Base-by-base conservation (phyloP, 352 stramenopile species). In the Globisporangium paddicum region DNA sequence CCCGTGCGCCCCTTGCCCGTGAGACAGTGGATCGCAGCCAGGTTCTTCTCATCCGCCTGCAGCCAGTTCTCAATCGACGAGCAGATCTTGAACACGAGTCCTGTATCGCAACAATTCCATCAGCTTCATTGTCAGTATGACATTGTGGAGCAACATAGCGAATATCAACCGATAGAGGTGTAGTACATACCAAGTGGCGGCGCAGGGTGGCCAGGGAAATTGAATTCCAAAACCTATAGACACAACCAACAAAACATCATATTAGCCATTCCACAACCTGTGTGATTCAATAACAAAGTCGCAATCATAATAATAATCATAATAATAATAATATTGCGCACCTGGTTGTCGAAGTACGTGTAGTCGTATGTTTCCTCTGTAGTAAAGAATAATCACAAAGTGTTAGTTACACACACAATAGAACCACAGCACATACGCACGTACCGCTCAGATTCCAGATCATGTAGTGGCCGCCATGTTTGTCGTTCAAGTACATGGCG, bases 51-150 rank as follows among this genome's bases (percentile, higher is more conserved):
- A 62, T 99, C 96, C 0, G 97, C 96, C 45, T 95, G 86, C 32
- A 99, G 79, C 97, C 97, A 99, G 58, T 81, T 97, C 79, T 99
- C 96, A 63, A 99, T 97, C 23, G 87, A 97, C 34, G 96, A 87
- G 59, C 97, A 95, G 26, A 99, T 95, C 75, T 99, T 99, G 67
- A 99, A 97, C 50, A 98, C 68, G 55, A 99, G 68, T 7, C 96
- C 74, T 82, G 49, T 25, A 51, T 50, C 5, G 10, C 16, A 38
- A 6, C 18, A 56, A 46, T 23, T 18, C 10, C 23, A 6, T 28
- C n/a, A 11, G 46, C 25, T n/a, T n/a, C 28, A 35, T 44, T 11
- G 23, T 42, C 8, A n/a, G 30, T 16, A 37, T 26, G 38, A 8
- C 34, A 38, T 38, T 38, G 10, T 32, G 21, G 1, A 30, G 8